Conservation (phyloP, 441 rosid genomes). For the Isatis lusitanica region DNA sequence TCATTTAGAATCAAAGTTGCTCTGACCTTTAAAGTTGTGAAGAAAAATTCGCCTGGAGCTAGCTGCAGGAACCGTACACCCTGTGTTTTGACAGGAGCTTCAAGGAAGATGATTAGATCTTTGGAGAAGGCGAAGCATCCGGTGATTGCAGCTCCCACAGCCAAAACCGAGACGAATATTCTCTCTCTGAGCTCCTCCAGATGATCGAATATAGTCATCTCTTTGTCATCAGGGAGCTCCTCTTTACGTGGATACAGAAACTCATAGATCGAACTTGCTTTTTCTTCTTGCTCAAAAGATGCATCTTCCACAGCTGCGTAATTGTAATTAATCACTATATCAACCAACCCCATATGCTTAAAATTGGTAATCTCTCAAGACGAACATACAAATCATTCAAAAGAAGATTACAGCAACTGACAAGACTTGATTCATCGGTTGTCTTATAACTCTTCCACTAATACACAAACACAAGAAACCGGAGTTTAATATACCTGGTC, state of each 20-base stretch:
- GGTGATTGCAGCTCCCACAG: constrained; percentile 84
- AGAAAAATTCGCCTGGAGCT: constrained; percentile 97
- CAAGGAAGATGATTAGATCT: constrained; percentile 78
- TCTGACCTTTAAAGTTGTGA: constrained; percentile 87
- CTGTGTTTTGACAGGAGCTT: constrained; percentile 91
- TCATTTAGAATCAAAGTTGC: constrained; percentile 10
- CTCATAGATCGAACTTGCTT: constrained; percentile 55
- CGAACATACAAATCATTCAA: not conserved
- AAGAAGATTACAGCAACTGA: not conserved
- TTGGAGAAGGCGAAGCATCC: constrained; percentile 96
- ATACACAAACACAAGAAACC: constrained; percentile 12
- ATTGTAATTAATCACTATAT: not conserved
- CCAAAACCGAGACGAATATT: constrained; percentile 80
- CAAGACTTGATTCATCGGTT: not conserved
- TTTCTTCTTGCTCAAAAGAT: constrained; percentile 44
- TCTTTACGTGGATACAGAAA: constrained; percentile 86
- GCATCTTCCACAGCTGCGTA: constrained; percentile 42
- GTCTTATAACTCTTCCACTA: not conserved
- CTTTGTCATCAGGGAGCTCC: constrained; percentile 92
- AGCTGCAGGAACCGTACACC: constrained; percentile 94
- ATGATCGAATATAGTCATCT: constrained; percentile 95
- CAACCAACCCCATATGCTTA: not conserved
- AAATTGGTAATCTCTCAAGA: not conserved
- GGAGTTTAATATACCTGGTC: constrained; percentile 50
- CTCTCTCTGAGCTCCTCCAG: constrained; percentile 93